These are phyloP conservation scores for Marasmius fiardii DNA, from an alignment of 1,284 basidiomycete species.

Conservation along the genomic window DNA sequence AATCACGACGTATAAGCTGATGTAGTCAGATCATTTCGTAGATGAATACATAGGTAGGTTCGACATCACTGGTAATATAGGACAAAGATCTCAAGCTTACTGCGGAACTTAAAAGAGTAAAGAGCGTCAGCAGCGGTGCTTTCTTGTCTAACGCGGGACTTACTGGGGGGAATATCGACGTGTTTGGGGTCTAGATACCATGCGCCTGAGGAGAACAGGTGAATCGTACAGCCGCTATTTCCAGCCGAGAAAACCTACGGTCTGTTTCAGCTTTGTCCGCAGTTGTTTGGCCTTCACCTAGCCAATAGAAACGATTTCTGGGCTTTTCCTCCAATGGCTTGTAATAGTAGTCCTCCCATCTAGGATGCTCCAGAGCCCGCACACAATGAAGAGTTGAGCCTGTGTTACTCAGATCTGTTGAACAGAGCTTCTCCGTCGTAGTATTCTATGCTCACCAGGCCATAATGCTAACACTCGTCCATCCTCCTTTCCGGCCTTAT, in stretches of 20 bases:
- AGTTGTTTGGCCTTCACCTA: slow-evolving; percentile 52
- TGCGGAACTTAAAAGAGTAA: neutral
- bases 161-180: slow-evolving; percentile 39
- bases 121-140: neutral
- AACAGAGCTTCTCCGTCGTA: neutral
- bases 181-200: slow-evolving; percentile 45
- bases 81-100: neutral
- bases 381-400: slow-evolving; percentile 54
- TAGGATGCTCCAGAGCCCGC: slow-evolving; percentile 46
- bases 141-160: slow-evolving; percentile 9
- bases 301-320: slow-evolving; percentile 53
- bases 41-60: too few relatives aligned
- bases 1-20: too few relatives aligned
- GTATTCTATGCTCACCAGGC: slow-evolving; percentile 41
- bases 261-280: slow-evolving; percentile 43
- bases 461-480: slow-evolving; percentile 56
- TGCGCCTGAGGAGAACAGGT: slow-evolving; percentile 30
- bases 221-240: neutral
- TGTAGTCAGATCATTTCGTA: too few relatives aligned
- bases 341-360: slow-evolving; percentile 67
- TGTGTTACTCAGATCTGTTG: slow-evolving; percentile 16
- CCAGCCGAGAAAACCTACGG: slow-evolving; percentile 32
- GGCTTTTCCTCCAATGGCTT: slow-evolving; percentile 37
- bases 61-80: too few relatives aligned
- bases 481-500: slow-evolving; percentile 57